Evolutionary conservation across 2,329 filamentous ascomycete species (phyloP).

Genomic region (Lojkania enalia): DNA sequence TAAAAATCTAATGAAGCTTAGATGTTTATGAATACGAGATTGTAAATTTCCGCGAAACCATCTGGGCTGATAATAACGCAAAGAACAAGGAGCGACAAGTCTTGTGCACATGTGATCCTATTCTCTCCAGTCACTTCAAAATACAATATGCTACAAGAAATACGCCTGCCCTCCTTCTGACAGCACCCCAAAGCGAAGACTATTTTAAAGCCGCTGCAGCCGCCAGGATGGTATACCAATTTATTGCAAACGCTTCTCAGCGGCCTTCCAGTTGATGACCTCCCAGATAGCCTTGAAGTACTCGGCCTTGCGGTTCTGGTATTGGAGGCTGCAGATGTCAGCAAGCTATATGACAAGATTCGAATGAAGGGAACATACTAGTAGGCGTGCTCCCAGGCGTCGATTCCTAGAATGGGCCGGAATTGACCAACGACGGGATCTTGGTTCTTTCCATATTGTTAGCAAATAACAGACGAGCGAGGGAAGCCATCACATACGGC

Average conservation of each 20-base stretch:
- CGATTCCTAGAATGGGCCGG: slow-evolving; percentile 81
- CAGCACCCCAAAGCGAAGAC: too few species aligned
- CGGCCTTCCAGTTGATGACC: slow-evolving; percentile 93
- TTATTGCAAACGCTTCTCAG: slow-evolving; percentile 72
- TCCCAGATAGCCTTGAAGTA: slow-evolving; percentile 95
- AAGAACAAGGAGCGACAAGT: too few species aligned
- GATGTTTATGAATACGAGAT: too few species aligned
- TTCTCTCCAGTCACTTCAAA: too few species aligned
- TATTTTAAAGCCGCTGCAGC: too few species aligned
- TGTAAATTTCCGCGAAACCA: too few species aligned
- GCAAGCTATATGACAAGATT: not conserved
- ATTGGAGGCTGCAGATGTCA: slow-evolving; percentile 66
- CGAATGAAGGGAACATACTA: slow-evolving; percentile 59
- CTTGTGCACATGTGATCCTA: too few species aligned
- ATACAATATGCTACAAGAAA: too few species aligned
- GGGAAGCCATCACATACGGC: slow-evolving; percentile 48
- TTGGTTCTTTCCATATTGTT: slow-evolving; percentile 64
- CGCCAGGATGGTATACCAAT: too few species aligned
- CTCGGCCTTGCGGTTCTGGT: slow-evolving; percentile 95
- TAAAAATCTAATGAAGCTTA: too few species aligned
- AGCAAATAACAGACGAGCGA: slow-evolving; percentile 1
- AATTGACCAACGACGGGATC: slow-evolving; percentile 85
- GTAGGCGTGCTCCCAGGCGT: slow-evolving; percentile 96
- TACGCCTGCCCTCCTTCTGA: too few species aligned
- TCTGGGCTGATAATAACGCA: too few species aligned